Base-by-base conservation (phyloP, 2,329 filamentous ascomycete genomes). In the Alternaria arborescens region DNA sequence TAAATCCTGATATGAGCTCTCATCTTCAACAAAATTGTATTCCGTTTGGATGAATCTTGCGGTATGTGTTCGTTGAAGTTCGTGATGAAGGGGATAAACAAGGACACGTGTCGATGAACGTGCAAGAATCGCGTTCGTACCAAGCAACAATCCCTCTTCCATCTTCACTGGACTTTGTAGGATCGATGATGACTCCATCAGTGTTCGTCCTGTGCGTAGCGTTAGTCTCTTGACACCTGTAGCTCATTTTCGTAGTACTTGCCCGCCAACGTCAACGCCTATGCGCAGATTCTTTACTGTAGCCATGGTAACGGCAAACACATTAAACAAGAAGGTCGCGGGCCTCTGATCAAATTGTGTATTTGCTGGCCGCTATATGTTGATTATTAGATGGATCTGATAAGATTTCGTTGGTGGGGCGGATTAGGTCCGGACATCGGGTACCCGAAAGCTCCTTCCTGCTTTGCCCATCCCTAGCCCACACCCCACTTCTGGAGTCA, bases 251-350 rank as follows among this genome's bases (percentile, higher is more conserved):
- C 18, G 44, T 16, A 18, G 22, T 50, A 28, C 71, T 62, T 63
- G 77, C 78, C 77, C 80, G 65, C 80, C 79, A 24, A 82, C 80
- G 64, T 82, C 80, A 6, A 82, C 80, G 40, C 80, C 80, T 48
- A 82, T 80, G 36, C 80, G 75, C 48, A 82, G 60, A 22, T 71
- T 73, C 44, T 60, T 69, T 8, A 42, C 55, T 5, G 44, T 40
- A 32, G 50, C 22, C 68, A 71, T 72, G 1, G 34, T 42, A 11
- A 12, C 5, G 6, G 26, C n/a, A 22, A 5, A 16, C 20, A 46
- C 32, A n/a, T 32, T 3, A 10, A 47, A 38, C 10, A 38, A 18
- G 40, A 8, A 30, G n/a, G 18, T 5, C 24, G 28, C 12, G 20
- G 10, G 44, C 7, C 24, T 42, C 18, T 38, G 40, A 18, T 43